Evolutionary conservation across 345 rosid species (phyloP).

Genomic region (Triadica sebifera): DNA sequence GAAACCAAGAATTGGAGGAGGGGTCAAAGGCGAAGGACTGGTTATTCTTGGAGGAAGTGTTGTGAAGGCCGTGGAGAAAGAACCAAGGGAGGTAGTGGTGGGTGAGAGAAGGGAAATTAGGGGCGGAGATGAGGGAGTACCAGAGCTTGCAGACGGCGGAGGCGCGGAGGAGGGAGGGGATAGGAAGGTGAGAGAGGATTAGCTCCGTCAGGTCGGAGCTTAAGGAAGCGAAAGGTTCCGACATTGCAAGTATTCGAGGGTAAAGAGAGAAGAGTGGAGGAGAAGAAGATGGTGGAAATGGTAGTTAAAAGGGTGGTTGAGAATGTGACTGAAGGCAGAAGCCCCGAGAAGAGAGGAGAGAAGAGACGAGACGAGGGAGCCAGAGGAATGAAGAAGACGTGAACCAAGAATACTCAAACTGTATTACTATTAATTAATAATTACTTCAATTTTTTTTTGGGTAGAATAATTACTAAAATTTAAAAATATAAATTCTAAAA

Average conservation of each 20-base stretch:
- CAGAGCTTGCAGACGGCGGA: conserved; percentile 71
- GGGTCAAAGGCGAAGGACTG: conserved; percentile 91
- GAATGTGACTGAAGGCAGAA: not conserved
- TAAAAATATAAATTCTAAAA: no score
- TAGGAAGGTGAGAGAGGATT: conserved; percentile 67
- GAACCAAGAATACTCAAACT: no score
- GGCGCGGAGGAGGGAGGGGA: conserved; percentile 70
- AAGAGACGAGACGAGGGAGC: no score
- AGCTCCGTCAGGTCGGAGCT: conserved; percentile 53
- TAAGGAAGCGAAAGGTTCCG: conserved; percentile 40
- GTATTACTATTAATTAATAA: no score
- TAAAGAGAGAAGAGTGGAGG: not conserved
- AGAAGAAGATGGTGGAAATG: not conserved
- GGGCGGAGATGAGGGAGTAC: conserved; percentile 49
- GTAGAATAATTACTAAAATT: no score
- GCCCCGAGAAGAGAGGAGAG: no score
- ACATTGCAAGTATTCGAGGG: not conserved
- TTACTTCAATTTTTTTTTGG: no score
- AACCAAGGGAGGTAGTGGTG: conserved; percentile 61
- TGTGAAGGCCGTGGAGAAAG: conserved; percentile 86
- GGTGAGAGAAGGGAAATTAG: conserved; percentile 27
- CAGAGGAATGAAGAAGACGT: no score
- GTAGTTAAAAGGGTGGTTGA: not conserved
- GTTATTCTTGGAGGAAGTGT: conserved; percentile 66
- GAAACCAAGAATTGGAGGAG: conserved; percentile 61